Percentiles rank a stretch among this genome's conserved stretches.
Conservation (phyloP, 2,329 filamentous ascomycete genomes). For the Colletotrichum incanum region DNA sequence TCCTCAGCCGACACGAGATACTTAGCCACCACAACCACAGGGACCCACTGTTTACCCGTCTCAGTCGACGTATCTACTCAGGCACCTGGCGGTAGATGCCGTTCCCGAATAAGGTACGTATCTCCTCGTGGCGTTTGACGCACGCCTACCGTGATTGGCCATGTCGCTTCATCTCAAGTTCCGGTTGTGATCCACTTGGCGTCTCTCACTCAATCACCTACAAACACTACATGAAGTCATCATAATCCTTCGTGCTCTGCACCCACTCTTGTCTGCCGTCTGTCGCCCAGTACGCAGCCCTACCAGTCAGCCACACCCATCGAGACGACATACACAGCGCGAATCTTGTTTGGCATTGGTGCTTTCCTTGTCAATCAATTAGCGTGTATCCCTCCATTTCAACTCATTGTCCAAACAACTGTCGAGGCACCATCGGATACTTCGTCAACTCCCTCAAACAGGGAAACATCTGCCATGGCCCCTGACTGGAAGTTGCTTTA, state of each 20-base stretch:
- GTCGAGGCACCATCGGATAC: not conserved
- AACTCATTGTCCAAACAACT: not conserved
- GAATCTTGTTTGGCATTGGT: not conserved
- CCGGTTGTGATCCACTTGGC: not conserved
- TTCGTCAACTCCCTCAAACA: not conserved
- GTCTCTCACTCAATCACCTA: slow-evolving; percentile 5
- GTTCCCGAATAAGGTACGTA: not conserved
- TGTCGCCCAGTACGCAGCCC: slow-evolving; percentile 7
- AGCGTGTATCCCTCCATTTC: not conserved
- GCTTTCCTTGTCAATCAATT: not conserved
- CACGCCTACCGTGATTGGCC: not conserved
- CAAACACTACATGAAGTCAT: slow-evolving; percentile 12
- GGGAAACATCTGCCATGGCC: slow-evolving; percentile 22
- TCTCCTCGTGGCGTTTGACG: too few species aligned
- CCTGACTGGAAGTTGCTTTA: slow-evolving; percentile 45
- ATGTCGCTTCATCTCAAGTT: not conserved
- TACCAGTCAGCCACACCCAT: not conserved
- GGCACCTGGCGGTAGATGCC: not conserved
- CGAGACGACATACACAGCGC: not conserved
- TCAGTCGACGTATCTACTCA: not conserved
- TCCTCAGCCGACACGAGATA: not conserved
- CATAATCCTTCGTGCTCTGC: slow-evolving; percentile 16
- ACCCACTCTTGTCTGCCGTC: not conserved
- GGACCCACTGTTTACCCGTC: not conserved
- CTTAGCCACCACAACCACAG: not conserved